Conservation (phyloP, 768 basidiomycete genomes). For the Boletus rex-veris region DNA sequence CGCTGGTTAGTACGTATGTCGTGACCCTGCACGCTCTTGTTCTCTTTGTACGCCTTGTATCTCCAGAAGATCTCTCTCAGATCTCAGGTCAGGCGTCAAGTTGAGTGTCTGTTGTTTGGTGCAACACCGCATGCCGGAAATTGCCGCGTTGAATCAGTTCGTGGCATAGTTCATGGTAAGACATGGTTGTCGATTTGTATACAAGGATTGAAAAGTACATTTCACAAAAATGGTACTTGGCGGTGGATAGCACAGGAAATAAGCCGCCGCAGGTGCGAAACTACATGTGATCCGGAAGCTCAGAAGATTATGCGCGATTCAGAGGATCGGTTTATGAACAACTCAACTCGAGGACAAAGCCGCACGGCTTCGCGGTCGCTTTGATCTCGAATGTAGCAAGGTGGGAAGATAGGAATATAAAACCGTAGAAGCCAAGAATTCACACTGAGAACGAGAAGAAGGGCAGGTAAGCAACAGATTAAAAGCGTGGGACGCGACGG, state of each 20-base stretch:
- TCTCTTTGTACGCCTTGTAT: neutral
- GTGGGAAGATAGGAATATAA: neutral
- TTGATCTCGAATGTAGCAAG: neutral
- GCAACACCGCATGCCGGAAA: neutral
- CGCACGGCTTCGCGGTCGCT: neutral
- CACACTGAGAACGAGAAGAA: neutral
- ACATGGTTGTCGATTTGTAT: too few species aligned
- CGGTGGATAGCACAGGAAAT: too few species aligned
- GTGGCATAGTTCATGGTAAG: too few species aligned
- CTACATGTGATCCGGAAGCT: neutral
- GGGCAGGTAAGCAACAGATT: neutral
- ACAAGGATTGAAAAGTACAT: too few species aligned
- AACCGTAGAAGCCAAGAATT: neutral
- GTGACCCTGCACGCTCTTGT: neutral
- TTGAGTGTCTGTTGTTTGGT: too few species aligned
- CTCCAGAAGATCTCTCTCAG: neutral
- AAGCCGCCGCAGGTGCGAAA: neutral
- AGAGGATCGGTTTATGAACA: slow-evolving; percentile 3
- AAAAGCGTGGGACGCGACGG: slow-evolving; percentile 6
- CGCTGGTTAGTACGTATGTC: neutral
- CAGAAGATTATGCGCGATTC: neutral
- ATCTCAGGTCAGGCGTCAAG: neutral
- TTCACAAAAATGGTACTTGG: too few species aligned
- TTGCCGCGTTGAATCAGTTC: neutral
- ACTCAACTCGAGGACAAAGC: neutral